Conservation (phyloP, 495 filamentous ascomycete species). For the Letharia lupina region DNA sequence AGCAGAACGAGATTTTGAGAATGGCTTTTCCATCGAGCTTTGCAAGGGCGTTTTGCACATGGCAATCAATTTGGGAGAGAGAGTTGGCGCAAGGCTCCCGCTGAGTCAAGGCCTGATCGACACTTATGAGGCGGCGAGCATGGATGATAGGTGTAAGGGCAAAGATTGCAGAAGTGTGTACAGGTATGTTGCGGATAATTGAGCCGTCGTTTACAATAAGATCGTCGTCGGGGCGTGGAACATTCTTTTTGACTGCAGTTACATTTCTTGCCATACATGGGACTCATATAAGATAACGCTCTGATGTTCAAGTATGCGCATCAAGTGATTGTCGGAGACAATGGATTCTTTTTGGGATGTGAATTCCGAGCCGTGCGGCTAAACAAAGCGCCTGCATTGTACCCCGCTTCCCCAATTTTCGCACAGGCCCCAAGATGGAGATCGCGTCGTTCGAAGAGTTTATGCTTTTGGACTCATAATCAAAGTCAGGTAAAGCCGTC, state of each 20-base stretch:
- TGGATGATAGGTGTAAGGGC: conserved; percentile 3
- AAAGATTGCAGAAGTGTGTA: neutral
- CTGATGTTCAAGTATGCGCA: neutral
- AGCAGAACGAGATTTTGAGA: neutral
- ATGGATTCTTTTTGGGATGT: neutral
- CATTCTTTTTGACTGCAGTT: no score
- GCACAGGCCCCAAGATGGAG: neutral
- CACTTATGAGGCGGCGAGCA: neutral
- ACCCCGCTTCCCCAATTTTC: neutral
- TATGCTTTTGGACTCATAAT: neutral
- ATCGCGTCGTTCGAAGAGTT: neutral
- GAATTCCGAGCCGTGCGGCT: neutral
- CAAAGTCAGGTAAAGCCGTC: neutral
- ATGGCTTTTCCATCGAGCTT: conserved; percentile 8
- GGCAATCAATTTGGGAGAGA: conserved; percentile 19
- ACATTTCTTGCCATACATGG: no score
- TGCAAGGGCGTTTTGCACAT: conserved; percentile 9
- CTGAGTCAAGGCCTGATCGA: neutral
- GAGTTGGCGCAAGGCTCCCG: conserved; percentile 6
- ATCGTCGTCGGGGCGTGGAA: no score
- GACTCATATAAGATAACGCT: neutral
- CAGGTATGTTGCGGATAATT: neutral
- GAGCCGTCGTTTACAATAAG: neutral
- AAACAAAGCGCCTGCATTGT: neutral
- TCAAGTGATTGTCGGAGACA: neutral